phyloP scores from a whole-genome alignment of 2,329 filamentous ascomycete genomes.

The Thermoascus crustaceus region DNA sequence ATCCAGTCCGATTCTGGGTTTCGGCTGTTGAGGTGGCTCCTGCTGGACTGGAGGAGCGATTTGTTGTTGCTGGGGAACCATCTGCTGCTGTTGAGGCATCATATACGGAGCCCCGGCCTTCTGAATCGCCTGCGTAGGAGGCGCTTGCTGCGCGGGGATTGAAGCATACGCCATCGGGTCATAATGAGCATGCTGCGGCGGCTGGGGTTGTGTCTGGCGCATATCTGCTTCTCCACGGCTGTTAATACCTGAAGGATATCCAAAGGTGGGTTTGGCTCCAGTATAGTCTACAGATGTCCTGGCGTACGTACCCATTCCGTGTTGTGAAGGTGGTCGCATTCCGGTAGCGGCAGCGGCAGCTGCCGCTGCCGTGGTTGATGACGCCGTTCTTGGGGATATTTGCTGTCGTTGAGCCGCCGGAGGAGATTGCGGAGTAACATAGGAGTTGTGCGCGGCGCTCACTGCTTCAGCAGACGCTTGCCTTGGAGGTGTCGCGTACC shows the following conservation, averaged over 20 bases:
- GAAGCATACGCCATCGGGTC: conserved; percentile 35
- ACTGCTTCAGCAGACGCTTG: conserved; percentile 34
- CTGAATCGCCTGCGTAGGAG: conserved; percentile 20
- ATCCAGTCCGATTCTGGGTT: conserved; percentile 77
- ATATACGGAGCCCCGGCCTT: conserved; percentile 19
- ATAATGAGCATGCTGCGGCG: conserved; percentile 40
- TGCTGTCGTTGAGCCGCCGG: conserved; percentile 35
- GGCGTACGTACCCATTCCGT: conserved; percentile 30
- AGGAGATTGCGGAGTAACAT: conserved; percentile 40
- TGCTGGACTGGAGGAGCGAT: conserved; percentile 18
- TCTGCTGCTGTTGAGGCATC: conserved; percentile 16
- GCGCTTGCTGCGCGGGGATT: conserved; percentile 23
- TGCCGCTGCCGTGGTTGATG: conserved; percentile 40
- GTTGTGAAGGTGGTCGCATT: conserved; percentile 36
- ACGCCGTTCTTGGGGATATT: conserved; percentile 41
- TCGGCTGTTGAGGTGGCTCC: conserved; percentile 25
- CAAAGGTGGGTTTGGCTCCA: too few species aligned
- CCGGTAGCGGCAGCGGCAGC: conserved; percentile 43
- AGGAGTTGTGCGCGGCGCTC: conserved; percentile 35
- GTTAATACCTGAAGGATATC: too few species aligned
- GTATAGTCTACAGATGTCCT: conserved; percentile 39
- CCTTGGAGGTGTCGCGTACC: conserved; percentile 28
- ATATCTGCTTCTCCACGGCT: too few species aligned
- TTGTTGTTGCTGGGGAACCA: conserved; percentile 18
- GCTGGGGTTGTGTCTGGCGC: conserved; percentile 30